Evolutionary conservation across 331 rosid genomes (phyloP), one percentile per base, ranked within the genome.

Genomic region (Rhamnella rubrinervis): DNA sequence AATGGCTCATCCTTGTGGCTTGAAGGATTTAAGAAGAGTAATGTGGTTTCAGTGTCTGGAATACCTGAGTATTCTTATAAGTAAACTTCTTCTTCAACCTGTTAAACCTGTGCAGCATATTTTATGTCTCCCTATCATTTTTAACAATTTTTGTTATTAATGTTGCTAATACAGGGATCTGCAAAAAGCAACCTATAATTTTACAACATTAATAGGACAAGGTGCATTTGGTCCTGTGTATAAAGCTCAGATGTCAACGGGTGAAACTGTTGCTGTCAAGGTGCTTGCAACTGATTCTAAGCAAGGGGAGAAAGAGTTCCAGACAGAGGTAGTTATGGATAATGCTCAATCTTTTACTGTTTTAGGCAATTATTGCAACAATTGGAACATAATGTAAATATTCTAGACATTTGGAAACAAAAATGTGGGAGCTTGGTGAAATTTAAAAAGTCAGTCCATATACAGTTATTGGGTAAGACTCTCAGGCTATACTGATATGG

Each of bases 171-270:
- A 65, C 81, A 95, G 99, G 96, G 99, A 95, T 78, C 80, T 95
- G 85, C 99, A 87, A 71, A 95, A 89, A 63, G 99, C 93, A 18
- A 95, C 99, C 12, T 70, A 46, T 78, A 89, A 95, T 71, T 95
- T 95, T 72, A 95, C 99, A 52, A 91, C 99, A 49, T 84, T 87
- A 20, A 84, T 95, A 75, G 99, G 99, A 68, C 96, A 95, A 80
- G 99, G 98, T 21, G 97, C 97, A 15, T 95, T 95, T 75, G 98
- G 98, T 74, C 97, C 93, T 72, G 97, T 95, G 66, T 95, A 89
- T 80, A 95, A 75, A 80, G 99, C 99, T 82, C 97, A 91, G 65
- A 91, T 95, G 97, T 83, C 84, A n/a, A 89, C 96, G 1, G 97
- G 96, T 0, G 99, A 91, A 78, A 87, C 84, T 12, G 90, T 95